Evolutionary conservation across 257 asterid genomes (phyloP).

Genomic region (Cordia subcordata): DNA sequence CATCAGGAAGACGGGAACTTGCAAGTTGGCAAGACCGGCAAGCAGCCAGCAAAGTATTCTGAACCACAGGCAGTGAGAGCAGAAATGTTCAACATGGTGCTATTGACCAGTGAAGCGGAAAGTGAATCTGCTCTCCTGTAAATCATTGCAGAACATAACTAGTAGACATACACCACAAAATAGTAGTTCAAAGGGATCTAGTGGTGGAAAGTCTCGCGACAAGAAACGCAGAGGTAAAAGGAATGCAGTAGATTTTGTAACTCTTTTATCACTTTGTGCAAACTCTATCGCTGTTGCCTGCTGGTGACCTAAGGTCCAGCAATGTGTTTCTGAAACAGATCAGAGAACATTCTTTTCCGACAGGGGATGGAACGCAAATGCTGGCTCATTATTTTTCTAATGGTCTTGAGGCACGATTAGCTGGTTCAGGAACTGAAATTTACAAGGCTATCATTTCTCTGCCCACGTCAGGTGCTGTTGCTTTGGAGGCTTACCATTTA

Average conservation of each 20-base stretch:
- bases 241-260: conserved; percentile 59
- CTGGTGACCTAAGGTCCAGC: conserved; percentile 58
- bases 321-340: conserved; percentile 61
- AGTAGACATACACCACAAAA: conserved; percentile 16
- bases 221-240: conserved; percentile 47
- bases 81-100: conserved; percentile 59
- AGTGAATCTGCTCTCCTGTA: conserved; percentile 64
- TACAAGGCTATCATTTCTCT: conserved; percentile 3
- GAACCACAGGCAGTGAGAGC: conserved; percentile 47
- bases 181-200: conserved; percentile 31
- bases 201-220: conserved; percentile 40
- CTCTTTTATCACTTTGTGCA: conserved; percentile 64
- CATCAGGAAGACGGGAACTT: conserved; percentile 30
- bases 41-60: conserved; percentile 55
- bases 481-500: conserved; percentile 44
- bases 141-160: conserved; percentile 40
- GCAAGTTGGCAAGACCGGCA: conserved; percentile 49
- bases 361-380: conserved; percentile 51
- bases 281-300: conserved; percentile 77
- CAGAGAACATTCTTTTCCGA: conserved; percentile 44
- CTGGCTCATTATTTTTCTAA: conserved; percentile 41
- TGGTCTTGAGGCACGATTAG: conserved; percentile 51
- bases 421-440: conserved; percentile 36
- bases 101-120: conserved; percentile 61
- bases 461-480: conserved; percentile 38